phyloP scores from a whole-genome alignment of 257 asterid genomes.

The Solanum raphanifolium region DNA sequence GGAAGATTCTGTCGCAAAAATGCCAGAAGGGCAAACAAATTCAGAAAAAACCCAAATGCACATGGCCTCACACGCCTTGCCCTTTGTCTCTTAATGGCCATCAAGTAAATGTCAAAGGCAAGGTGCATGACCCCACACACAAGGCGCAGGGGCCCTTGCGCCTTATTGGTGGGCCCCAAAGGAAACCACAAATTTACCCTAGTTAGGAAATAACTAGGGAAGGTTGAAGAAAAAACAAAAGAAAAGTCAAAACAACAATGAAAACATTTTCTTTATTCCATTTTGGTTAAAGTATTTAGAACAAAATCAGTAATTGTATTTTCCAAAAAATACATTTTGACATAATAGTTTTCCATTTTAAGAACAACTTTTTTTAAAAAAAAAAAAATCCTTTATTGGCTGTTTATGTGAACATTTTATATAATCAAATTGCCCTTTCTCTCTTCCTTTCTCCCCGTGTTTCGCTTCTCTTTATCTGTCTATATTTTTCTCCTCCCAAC shows the following conservation, averaged over 20 bases:
- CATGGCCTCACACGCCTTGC: background rate
- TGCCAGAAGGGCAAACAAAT: background rate
- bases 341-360: background rate
- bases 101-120: background rate
- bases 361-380: background rate
- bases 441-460: background rate
- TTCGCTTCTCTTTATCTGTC: conserved; percentile 10
- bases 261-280: background rate
- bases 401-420: background rate
- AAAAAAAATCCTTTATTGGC: background rate
- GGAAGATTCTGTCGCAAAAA: background rate
- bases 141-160: background rate
- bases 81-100: background rate
- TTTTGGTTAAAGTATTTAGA: background rate
- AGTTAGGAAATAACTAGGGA: background rate
- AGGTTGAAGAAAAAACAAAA: background rate
- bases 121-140: background rate
- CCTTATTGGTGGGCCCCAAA: background rate
- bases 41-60: background rate
- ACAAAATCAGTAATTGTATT: background rate
- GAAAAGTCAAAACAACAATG: background rate
- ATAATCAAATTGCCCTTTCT: background rate
- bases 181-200: background rate
- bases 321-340: background rate
- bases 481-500: conserved; percentile 8